phyloP scores from a whole-genome alignment of 768 basidiomycete species.

The Imleria badia region DNA sequence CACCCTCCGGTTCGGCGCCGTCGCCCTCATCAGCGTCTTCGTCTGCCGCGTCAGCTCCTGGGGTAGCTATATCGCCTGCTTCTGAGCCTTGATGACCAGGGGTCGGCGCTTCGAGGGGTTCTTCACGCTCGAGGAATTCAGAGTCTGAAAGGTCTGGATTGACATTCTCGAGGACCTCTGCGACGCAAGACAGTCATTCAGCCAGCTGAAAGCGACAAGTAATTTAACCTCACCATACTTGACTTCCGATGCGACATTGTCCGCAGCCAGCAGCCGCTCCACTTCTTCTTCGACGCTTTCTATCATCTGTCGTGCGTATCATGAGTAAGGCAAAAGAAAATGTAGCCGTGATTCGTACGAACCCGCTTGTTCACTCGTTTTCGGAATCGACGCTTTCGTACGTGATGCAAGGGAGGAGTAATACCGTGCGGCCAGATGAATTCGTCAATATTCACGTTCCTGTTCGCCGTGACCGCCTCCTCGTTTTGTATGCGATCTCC shows the following conservation, averaged over 20 bases:
- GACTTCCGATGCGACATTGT: slow-evolving; percentile 70
- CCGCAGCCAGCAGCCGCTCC: slow-evolving; percentile 80
- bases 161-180: slow-evolving; percentile 86
- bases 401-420: slow-evolving; percentile 89
- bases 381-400: slow-evolving; percentile 88
- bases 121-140: slow-evolving; percentile 74
- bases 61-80: slow-evolving; percentile 60
- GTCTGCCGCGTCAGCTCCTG: slow-evolving; percentile 50
- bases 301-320: slow-evolving; percentile 59
- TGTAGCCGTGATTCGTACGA: slow-evolving; percentile 20
- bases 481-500: slow-evolving; percentile 73
- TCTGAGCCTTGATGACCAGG: slow-evolving; percentile 71
- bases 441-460: slow-evolving; percentile 86
- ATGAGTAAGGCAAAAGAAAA: slow-evolving; percentile 5
- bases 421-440: slow-evolving; percentile 98
- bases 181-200: not conserved
- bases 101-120: slow-evolving; percentile 60
- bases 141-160: slow-evolving; percentile 90
- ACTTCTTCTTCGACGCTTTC: slow-evolving; percentile 95
- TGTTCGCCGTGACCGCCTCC: slow-evolving; percentile 57
- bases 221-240: slow-evolving; percentile 59
- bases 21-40: slow-evolving; percentile 60
- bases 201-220: not conserved
- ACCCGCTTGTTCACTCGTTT: slow-evolving; percentile 85
- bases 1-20: slow-evolving; percentile 67